These are phyloP conservation scores for Candida ascalaphidarum DNA, from an alignment of 805 yeast genomes.

Conservation along the genomic window DNA sequence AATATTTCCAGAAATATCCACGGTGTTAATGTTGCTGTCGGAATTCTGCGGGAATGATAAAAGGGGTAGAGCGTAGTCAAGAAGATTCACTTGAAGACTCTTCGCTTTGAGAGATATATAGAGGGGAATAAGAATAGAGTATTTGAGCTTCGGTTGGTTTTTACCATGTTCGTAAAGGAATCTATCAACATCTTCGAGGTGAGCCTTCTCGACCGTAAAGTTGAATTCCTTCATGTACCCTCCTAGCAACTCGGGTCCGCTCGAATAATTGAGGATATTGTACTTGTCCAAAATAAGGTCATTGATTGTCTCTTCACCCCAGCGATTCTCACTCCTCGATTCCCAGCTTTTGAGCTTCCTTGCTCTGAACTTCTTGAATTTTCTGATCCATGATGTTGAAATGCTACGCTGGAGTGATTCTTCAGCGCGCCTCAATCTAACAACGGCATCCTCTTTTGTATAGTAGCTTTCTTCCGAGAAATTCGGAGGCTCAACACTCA, in stretches of 20 bases:
- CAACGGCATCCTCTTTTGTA: constrained; percentile 17
- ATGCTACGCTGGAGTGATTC: constrained; percentile 16
- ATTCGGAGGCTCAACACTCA: too few relatives aligned
- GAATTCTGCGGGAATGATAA: constrained; percentile 37
- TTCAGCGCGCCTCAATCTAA: constrained; percentile 16
- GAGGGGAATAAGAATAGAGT: constrained; percentile 49
- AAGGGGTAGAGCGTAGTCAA: constrained; percentile 53
- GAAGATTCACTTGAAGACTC: constrained; percentile 34
- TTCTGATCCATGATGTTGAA: constrained; percentile 26
- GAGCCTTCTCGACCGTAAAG: constrained; percentile 16
- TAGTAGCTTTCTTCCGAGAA: not conserved
- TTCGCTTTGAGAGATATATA: constrained; percentile 36
- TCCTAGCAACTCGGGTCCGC: constrained; percentile 25
- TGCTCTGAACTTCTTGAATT: constrained; percentile 16
- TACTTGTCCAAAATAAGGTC: constrained; percentile 22
- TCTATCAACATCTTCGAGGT: constrained; percentile 25
- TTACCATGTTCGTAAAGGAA: constrained; percentile 29
- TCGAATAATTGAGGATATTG: constrained; percentile 23
- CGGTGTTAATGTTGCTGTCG: constrained; percentile 14
- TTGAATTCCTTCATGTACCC: constrained; percentile 22
- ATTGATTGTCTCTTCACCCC: constrained; percentile 27
- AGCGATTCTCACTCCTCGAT: constrained; percentile 14
- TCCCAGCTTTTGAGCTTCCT: constrained; percentile 17
- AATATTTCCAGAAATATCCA: constrained; percentile 34
- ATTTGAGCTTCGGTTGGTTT: constrained; percentile 45